Evolutionary conservation across 352 stramenopile species (phyloP).

Genomic region (Blastocystis sp.): DNA sequence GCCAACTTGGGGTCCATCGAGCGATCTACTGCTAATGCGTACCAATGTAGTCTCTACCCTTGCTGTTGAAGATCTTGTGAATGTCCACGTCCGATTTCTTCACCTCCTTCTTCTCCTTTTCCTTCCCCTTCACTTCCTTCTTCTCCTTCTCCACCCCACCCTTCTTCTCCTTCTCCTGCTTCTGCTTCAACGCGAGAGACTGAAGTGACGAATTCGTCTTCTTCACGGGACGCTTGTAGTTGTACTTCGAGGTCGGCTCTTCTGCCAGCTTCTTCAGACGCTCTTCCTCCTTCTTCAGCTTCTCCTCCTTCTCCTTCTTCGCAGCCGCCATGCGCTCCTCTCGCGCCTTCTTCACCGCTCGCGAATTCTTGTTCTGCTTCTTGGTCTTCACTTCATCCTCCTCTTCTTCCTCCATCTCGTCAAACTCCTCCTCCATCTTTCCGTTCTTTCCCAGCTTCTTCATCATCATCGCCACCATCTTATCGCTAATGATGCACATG

Average conservation of each 20-base stretch:
- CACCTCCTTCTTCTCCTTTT: neutral
- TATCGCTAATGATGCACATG: constrained; percentile 40
- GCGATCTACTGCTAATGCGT: constrained; percentile 5
- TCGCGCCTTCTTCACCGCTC: constrained; percentile 12
- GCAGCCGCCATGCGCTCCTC: constrained; percentile 27
- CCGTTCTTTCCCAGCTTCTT: constrained; percentile 17
- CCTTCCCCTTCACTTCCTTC: neutral
- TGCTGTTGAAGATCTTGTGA: constrained; percentile 70
- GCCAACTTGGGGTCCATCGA: constrained; percentile 66
- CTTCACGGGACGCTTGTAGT: constrained; percentile 13
- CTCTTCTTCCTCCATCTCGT: constrained; percentile 11
- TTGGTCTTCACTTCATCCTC: constrained; percentile 18
- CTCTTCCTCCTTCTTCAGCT: constrained; percentile 47
- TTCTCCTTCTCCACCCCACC: constrained; percentile 11
- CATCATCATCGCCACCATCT: constrained; percentile 41
- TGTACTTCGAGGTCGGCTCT: neutral
- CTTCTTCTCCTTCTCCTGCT: neutral
- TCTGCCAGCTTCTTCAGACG: neutral
- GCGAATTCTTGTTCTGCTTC: constrained; percentile 54
- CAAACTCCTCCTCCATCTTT: neutral
- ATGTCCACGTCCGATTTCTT: constrained; percentile 31
- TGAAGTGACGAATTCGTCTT: neutral
- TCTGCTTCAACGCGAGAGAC: constrained; percentile 44
- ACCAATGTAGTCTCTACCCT: neutral
- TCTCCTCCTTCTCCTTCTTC: constrained; percentile 21